These are phyloP conservation scores for Sorghum bicolor DNA, from an alignment of 176 grass and related monocot genomes.

Conservation along the genomic window DNA sequence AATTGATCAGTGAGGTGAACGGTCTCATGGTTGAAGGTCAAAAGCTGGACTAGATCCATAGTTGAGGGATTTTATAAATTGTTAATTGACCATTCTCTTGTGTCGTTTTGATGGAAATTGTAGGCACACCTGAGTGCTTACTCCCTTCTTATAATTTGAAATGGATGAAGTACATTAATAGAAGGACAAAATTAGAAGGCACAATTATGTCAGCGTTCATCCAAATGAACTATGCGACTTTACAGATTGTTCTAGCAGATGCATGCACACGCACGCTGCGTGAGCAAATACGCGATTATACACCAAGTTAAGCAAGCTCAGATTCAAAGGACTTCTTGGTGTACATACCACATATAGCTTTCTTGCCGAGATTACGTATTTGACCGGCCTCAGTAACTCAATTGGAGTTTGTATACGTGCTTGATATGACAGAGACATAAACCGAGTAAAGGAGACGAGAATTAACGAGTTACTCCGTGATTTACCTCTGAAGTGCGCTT, in stretches of 20 bases:
- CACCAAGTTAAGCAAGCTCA: not conserved
- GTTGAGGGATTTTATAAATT: too few relatives aligned
- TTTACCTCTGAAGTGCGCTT: slow-evolving; percentile 5
- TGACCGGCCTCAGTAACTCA: not conserved
- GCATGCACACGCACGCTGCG: not conserved
- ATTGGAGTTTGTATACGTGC: not conserved
- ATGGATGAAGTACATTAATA: not conserved
- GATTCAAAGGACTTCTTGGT: not conserved
- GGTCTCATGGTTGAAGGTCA: too few relatives aligned
- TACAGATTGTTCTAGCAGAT: not conserved
- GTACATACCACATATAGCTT: not conserved
- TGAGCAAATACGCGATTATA: not conserved
- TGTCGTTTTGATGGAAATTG: not conserved
- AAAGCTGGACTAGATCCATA: too few relatives aligned
- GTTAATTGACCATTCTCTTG: too few relatives aligned
- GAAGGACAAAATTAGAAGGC: not conserved
- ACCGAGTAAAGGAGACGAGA: not conserved
- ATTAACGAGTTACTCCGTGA: not conserved
- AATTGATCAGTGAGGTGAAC: too few relatives aligned
- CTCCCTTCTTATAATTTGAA: too few relatives aligned
- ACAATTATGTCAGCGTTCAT: not conserved
- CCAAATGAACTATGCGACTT: not conserved
- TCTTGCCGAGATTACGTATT: slow-evolving; percentile 12
- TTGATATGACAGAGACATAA: not conserved
- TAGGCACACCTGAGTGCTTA: not conserved